Evolutionary conservation across 805 yeast genomes (phyloP).

Genomic region (Sporopachydermia quercuum): DNA sequence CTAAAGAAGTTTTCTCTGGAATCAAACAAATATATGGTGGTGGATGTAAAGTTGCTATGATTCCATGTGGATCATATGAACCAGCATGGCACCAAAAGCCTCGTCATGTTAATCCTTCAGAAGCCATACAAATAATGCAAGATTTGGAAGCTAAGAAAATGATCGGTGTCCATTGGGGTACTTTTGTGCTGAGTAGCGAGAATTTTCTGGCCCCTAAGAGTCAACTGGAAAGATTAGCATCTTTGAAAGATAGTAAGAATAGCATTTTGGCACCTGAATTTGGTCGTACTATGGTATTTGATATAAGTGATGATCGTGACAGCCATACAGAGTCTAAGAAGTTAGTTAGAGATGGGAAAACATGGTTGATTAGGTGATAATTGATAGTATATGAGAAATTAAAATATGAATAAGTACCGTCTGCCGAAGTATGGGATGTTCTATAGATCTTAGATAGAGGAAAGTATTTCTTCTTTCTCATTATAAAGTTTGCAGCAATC

Average conservation of each 20-base stretch:
- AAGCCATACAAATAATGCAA: slow-evolving; percentile 51
- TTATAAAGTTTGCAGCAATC: too few species aligned
- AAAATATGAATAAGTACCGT: too few species aligned
- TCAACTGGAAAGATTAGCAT: slow-evolving; percentile 36
- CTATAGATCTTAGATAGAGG: too few species aligned
- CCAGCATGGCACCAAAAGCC: slow-evolving; percentile 92
- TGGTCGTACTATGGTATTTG: slow-evolving; percentile 54
- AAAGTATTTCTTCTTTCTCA: too few species aligned
- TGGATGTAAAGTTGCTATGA: slow-evolving; percentile 46
- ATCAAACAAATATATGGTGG: slow-evolving; percentile 48
- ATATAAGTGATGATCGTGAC: slow-evolving; percentile 11
- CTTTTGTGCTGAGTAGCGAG: slow-evolving; percentile 80
- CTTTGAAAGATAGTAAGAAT: slow-evolving; percentile 19
- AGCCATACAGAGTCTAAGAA: slow-evolving; percentile 8
- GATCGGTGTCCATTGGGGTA: slow-evolving; percentile 95
- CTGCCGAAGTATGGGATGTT: too few species aligned
- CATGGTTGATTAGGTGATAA: slow-evolving; percentile 15
- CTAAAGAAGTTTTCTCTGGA: slow-evolving; percentile 52
- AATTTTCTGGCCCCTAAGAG: slow-evolving; percentile 73
- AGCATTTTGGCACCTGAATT: slow-evolving; percentile 52
- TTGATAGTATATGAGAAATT: too few species aligned
- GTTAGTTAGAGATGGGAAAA: slow-evolving; percentile 17
- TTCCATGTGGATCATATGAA: slow-evolving; percentile 92
- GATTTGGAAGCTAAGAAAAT: slow-evolving; percentile 47
- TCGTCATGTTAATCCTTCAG: slow-evolving; percentile 74